Evolutionary conservation across 805 yeast species (phyloP).

Genomic region (Yamadazyma philogaea): DNA sequence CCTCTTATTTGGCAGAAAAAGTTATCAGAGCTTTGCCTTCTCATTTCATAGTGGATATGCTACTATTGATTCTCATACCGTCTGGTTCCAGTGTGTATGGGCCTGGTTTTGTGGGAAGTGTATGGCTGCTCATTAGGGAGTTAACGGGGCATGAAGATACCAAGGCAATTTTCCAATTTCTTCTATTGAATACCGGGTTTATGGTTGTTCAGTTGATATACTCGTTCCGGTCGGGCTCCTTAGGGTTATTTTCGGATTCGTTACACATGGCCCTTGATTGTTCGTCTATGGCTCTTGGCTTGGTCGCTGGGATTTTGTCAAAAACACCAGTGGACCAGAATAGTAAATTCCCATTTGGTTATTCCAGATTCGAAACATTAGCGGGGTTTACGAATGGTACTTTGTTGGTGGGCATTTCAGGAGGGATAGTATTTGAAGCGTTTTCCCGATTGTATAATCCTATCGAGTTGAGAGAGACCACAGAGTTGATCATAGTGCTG

Average conservation of each 20-base stretch:
- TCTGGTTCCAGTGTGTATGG: background rate
- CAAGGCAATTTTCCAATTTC: slow-evolving; percentile 81
- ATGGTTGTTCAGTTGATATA: slow-evolving; percentile 93
- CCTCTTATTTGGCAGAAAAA: background rate
- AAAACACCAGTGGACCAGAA: slow-evolving; percentile 45
- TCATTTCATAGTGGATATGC: background rate
- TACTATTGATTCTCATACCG: background rate
- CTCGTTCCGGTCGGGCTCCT: slow-evolving; percentile 87
- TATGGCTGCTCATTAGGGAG: background rate
- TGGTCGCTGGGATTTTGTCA: slow-evolving; percentile 70
- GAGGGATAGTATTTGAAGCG: slow-evolving; percentile 85
- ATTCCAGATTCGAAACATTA: slow-evolving; percentile 79
- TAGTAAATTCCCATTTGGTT: slow-evolving; percentile 81
- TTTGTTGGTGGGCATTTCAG: slow-evolving; percentile 79
- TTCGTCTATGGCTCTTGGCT: slow-evolving; percentile 81
- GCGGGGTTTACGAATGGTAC: slow-evolving; percentile 97
- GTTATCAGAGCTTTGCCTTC: background rate
- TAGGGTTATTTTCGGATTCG: slow-evolving; percentile 89
- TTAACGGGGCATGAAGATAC: slow-evolving; percentile 52
- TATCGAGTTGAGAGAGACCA: slow-evolving; percentile 70
- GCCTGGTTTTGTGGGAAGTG: background rate
- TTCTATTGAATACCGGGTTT: slow-evolving; percentile 81
- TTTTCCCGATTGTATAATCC: slow-evolving; percentile 78
- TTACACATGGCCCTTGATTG: slow-evolving; percentile 97
- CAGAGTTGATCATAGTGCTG: slow-evolving; percentile 82